Conservation (phyloP, 2,329 filamentous ascomycete species). For the Calonectria pteridis region DNA sequence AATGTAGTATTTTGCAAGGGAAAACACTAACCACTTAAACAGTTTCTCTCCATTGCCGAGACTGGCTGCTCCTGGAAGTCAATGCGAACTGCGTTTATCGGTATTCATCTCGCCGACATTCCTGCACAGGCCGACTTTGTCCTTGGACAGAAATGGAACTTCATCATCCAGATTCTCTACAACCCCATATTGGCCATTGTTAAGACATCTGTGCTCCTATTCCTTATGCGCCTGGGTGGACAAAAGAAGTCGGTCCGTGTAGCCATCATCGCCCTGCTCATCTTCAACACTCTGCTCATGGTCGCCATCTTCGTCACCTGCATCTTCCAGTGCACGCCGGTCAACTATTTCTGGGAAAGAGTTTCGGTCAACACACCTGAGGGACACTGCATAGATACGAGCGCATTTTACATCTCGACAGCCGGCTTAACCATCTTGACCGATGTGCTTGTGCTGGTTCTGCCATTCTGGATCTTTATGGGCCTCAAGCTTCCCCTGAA, state of each 20-base stretch:
- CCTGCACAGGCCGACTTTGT: constrained; percentile 42
- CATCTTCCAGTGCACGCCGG: constrained; percentile 56
- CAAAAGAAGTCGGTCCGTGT: constrained; percentile 46
- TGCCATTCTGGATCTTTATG: constrained; percentile 57
- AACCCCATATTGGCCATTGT: constrained; percentile 60
- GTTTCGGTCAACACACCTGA: neutral
- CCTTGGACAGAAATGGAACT: constrained; percentile 49
- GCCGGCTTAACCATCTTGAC: constrained; percentile 55
- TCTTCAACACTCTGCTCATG: constrained; percentile 50
- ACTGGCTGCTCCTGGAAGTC: constrained; percentile 34
- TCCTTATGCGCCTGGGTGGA: constrained; percentile 56
- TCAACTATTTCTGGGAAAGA: constrained; percentile 30
- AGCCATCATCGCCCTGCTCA: constrained; percentile 46
- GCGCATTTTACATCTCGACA: constrained; percentile 48
- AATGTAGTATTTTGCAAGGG: too few relatives aligned
- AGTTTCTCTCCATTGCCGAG: constrained; percentile 30
- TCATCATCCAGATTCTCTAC: constrained; percentile 56
- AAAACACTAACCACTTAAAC: neutral
- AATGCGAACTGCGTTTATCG: constrained; percentile 40
- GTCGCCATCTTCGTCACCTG: constrained; percentile 52
- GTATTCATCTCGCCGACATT: constrained; percentile 46
- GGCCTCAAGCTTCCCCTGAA: constrained; percentile 52
- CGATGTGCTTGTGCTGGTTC: constrained; percentile 53
- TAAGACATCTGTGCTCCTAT: constrained; percentile 59
- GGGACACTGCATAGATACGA: constrained; percentile 49